Evolutionary conservation across 441 rosid genomes (phyloP).

Genomic region (Populus hybrid): DNA sequence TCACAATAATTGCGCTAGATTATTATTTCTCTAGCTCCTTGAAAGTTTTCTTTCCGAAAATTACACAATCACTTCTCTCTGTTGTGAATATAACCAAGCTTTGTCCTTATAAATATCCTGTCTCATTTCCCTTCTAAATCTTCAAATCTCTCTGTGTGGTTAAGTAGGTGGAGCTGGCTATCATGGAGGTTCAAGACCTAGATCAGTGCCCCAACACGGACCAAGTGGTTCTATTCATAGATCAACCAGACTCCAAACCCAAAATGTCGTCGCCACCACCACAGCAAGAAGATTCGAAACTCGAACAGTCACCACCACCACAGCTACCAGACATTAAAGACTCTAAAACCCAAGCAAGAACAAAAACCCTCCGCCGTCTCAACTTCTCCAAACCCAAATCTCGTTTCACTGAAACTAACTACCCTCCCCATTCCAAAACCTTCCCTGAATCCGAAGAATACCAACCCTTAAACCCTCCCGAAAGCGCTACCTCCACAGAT

Average conservation of each 20-base stretch:
- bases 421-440: slow-evolving; percentile 13
- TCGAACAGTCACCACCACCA: background rate
- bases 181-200: slow-evolving; percentile 25
- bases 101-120: too few relatives aligned
- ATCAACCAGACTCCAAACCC: slow-evolving; percentile 14
- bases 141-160: background rate
- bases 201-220: slow-evolving; percentile 9
- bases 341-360: background rate
- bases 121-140: background rate
- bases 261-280: background rate
- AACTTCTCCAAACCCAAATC: slow-evolving; percentile 26
- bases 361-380: slow-evolving; percentile 20
- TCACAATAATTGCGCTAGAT: too few relatives aligned
- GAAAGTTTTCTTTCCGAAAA: too few relatives aligned
- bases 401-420: slow-evolving; percentile 20
- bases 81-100: too few relatives aligned
- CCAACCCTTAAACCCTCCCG: slow-evolving; percentile 14
- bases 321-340: background rate
- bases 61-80: too few relatives aligned
- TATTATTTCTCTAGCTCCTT: too few relatives aligned
- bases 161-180: background rate
- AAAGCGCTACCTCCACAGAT: slow-evolving; percentile 7
- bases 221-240: slow-evolving; percentile 24
- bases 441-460: slow-evolving; percentile 20
- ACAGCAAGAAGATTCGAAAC: slow-evolving; percentile 2